These are phyloP conservation scores for Phytophthora kernoviae DNA, from an alignment of 352 stramenopile species.

Conservation along the genomic window DNA sequence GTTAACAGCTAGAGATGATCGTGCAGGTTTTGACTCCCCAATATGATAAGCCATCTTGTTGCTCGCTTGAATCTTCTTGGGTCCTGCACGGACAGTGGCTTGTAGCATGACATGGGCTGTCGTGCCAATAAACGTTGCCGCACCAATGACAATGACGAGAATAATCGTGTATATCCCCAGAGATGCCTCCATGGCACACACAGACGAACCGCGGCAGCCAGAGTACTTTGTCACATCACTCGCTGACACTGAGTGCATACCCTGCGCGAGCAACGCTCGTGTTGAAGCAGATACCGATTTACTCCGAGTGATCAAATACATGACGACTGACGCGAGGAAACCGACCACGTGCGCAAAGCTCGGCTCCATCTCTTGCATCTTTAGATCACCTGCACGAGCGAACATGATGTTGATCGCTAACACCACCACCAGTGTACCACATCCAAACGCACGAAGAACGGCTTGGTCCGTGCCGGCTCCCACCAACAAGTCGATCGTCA, in stretches of 20 bases:
- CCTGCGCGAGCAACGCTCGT: slow-evolving; percentile 23
- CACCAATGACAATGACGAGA: slow-evolving; percentile 20
- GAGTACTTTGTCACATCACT: slow-evolving; percentile 34
- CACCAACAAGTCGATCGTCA: slow-evolving; percentile 46
- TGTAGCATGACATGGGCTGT: slow-evolving; percentile 25
- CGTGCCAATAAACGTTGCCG: slow-evolving; percentile 12
- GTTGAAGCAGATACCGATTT: slow-evolving; percentile 7
- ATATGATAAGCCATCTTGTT: not conserved
- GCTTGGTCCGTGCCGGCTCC: slow-evolving; percentile 32
- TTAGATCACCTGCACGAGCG: slow-evolving; percentile 37
- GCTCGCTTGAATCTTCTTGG: slow-evolving; percentile 8
- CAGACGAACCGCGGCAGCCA: slow-evolving; percentile 35
- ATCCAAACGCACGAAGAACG: slow-evolving; percentile 37
- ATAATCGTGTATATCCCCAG: slow-evolving; percentile 26
- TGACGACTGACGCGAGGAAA: slow-evolving; percentile 25
- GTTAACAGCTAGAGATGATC: slow-evolving; percentile 18
- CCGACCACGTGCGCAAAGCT: slow-evolving; percentile 39
- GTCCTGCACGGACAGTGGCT: slow-evolving; percentile 1
- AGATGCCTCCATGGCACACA: slow-evolving; percentile 33
- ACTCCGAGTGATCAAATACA: slow-evolving; percentile 23
- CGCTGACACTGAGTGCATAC: slow-evolving; percentile 29
- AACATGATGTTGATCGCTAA: slow-evolving; percentile 44
- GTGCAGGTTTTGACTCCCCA: not conserved
- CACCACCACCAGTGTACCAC: slow-evolving; percentile 32
- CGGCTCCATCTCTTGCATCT: slow-evolving; percentile 46